phyloP scores from a whole-genome alignment of 805 yeast species.

The Yarrowia sp. region DNA sequence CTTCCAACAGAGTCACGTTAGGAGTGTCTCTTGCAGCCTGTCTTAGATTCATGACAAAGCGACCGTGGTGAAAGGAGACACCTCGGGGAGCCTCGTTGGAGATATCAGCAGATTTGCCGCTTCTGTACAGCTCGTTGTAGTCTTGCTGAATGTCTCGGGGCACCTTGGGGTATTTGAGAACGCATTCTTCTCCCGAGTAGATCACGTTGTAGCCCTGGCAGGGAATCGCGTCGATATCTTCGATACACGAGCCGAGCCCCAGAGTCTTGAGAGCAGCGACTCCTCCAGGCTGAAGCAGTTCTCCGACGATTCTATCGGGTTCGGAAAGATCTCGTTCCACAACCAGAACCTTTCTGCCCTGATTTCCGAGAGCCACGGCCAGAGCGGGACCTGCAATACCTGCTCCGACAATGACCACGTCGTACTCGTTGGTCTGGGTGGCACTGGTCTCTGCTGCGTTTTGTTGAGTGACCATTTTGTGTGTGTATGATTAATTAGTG shows the following conservation, averaged over 20 bases:
- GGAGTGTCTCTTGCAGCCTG: constrained; percentile 61
- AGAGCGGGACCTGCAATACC: constrained; percentile 95
- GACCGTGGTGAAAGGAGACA: constrained; percentile 90
- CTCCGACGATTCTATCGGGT: constrained; percentile 97
- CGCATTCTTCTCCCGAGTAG: constrained; percentile 54
- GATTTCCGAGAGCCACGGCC: constrained; percentile 85
- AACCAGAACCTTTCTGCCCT: constrained; percentile 76
- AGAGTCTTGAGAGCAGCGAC: constrained; percentile 73
- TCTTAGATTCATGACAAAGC: constrained; percentile 74
- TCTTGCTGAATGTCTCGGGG: constrained; percentile 25
- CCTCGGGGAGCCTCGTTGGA: constrained; percentile 44
- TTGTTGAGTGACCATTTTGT: neutral
- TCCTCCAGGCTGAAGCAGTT: constrained; percentile 96
- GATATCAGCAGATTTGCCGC: constrained; percentile 37
- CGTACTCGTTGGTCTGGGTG: constrained; percentile 45
- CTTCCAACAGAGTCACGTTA: constrained; percentile 76
- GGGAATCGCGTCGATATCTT: constrained; percentile 71
- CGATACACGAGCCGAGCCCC: constrained; percentile 75
- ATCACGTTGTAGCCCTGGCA: constrained; percentile 79
- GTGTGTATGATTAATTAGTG: neutral
- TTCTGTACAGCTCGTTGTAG: constrained; percentile 18
- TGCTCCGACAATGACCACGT: constrained; percentile 94
- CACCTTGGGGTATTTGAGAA: constrained; percentile 60
- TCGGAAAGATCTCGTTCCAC: constrained; percentile 84
- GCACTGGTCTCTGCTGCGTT: neutral